Base-by-base conservation (phyloP, 176 grass and related monocot genomes). In the Pharus latifolius region DNA sequence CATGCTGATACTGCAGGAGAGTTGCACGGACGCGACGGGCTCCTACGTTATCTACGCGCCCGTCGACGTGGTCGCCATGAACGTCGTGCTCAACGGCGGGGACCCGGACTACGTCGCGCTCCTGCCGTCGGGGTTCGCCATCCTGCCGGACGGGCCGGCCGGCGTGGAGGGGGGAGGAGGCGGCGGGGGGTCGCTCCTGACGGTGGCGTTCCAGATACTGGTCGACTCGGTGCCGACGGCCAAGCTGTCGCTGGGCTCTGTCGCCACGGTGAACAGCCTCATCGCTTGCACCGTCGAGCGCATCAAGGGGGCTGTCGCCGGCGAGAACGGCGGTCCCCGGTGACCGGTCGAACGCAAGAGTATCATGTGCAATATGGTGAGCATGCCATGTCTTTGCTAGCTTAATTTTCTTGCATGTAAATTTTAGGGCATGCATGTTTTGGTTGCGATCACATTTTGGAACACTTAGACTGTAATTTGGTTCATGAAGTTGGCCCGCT, bases 1-100 rank as follows among this genome's bases (percentile, higher is more conserved):
- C 87, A 96, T 88, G 91, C 74, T 96, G 46, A 91, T 96, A 64
- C 74, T 96, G 15, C 91, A 96, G 83, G 92, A 96, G 67, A 83
- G 88, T 62, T 85, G 78, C 78, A 96, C 85, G 2, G 88, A 96
- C 20, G 15, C 79, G 7, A 88, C 82, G 16, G 92, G 92, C 24
- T 96, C 88, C 24, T 88, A 96, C 44, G 84, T 96, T 31, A 78
- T 96, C 29, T 96, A 91, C 49, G 92, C 88, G 0, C 88, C 92
- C 3, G 92, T 96, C 23, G 92, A 96, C 70, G 75, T 91, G 22
- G 84, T 75, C 25, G 88, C 88, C 44, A 96, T 96, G 85, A 96
- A 88, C 30, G 87, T 91, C 25, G 91, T 91, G 57, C 91, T 96
- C 80, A 85, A 73, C 18, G 87, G 91, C 11, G 87, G 87, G 0